A percentile compares a stretch with the other conserved stretches of the same genome.
phyloP scores from a whole-genome alignment of 345 rosid genomes.

The Salix exigua region DNA sequence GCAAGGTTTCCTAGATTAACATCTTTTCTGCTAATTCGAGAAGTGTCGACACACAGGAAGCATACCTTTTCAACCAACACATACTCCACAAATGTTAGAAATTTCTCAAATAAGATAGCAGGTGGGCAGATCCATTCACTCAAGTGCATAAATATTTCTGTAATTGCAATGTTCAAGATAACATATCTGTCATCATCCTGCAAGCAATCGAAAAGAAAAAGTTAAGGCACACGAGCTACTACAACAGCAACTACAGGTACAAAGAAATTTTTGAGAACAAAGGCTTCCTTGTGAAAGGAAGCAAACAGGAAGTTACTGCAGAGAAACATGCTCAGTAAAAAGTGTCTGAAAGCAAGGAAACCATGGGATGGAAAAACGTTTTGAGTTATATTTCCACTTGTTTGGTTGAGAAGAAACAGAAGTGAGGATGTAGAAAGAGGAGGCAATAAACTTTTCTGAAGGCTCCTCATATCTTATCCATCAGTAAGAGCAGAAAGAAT shows the following conservation, averaged over 20 bases:
- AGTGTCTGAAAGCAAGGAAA: neutral
- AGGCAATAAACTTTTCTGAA: neutral
- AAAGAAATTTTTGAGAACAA: neutral
- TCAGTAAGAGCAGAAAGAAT: neutral
- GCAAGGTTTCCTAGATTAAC: neutral
- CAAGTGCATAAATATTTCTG: constrained; percentile 63
- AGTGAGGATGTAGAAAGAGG: neutral
- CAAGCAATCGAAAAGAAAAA: constrained; percentile 22
- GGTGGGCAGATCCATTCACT: constrained; percentile 57
- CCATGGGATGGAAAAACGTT: neutral
- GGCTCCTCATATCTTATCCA: neutral
- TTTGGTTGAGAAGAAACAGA: neutral
- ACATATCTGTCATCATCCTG: constrained; percentile 70
- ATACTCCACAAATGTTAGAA: constrained; percentile 59
- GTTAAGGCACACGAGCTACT: neutral
- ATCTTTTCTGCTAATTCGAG: neutral
- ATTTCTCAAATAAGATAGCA: constrained; percentile 41
- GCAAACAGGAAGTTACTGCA: neutral
- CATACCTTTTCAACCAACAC: constrained; percentile 74
- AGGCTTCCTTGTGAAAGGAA: neutral
- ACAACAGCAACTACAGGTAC: neutral
- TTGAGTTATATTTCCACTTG: neutral
- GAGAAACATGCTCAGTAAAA: neutral
- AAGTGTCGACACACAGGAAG: constrained; percentile 8
- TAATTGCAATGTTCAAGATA: constrained; percentile 51